Percentiles rank a stretch among this genome's conserved stretches.
These are phyloP conservation scores for Ascochyta pisi DNA, from an alignment of 2,329 filamentous ascomycete species.

Conservation along the genomic window DNA sequence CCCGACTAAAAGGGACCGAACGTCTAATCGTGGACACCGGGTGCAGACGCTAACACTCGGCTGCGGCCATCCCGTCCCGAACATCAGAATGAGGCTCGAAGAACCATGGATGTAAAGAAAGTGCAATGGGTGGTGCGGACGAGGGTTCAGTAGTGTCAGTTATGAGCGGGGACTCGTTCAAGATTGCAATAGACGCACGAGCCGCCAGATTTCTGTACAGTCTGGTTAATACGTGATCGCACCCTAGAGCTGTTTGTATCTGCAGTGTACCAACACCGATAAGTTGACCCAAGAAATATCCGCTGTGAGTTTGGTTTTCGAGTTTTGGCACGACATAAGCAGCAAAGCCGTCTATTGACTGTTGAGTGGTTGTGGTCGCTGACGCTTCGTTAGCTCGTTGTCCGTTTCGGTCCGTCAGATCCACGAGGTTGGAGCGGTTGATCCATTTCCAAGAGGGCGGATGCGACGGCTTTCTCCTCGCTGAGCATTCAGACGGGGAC, in stretches of 20 bases:
- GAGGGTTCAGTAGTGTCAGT: background rate
- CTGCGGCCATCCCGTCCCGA: background rate
- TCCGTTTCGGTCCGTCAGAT: slow-evolving; percentile 18
- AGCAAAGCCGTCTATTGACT: background rate
- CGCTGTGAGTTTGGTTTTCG: background rate
- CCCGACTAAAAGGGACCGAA: slow-evolving; percentile 6
- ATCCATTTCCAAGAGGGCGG: slow-evolving; percentile 8
- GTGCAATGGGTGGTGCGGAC: too few relatives aligned
- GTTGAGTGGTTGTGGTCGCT: slow-evolving; percentile 3
- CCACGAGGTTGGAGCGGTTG: slow-evolving; percentile 16
- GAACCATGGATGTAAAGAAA: background rate
- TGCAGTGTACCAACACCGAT: background rate
- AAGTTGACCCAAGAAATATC: background rate
- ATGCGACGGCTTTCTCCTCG: slow-evolving; percentile 23
- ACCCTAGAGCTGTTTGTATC: background rate
- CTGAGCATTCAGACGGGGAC: slow-evolving; percentile 1
- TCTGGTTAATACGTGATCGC: background rate
- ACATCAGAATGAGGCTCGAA: background rate
- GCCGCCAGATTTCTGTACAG: background rate
- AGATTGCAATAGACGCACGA: background rate
- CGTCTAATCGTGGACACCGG: background rate
- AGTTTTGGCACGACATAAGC: background rate
- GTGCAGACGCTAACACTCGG: background rate
- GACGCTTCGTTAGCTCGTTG: slow-evolving; percentile 17
- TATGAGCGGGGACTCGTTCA: too few relatives aligned